Percentiles rank a stretch among this genome's conserved stretches.
phyloP scores from a whole-genome alignment of 805 yeast species.

The Saccharomycopsis javanensis region DNA sequence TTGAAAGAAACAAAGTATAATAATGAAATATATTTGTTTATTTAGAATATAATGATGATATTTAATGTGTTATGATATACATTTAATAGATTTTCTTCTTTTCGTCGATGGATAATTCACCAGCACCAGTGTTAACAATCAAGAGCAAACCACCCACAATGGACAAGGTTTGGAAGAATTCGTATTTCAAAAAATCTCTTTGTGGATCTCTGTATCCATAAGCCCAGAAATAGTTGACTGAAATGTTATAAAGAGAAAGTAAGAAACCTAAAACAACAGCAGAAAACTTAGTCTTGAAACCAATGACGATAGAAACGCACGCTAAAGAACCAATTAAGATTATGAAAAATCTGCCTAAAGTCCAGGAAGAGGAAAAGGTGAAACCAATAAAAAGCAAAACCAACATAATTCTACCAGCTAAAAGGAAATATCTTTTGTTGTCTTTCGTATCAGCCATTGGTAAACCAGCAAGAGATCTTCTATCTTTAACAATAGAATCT shows the following conservation, averaged over 20 bases:
- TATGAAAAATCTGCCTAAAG: slow-evolving; percentile 44
- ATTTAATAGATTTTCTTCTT: slow-evolving; percentile 80
- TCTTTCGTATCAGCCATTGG: slow-evolving; percentile 66
- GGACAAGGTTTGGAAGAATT: slow-evolving; percentile 87
- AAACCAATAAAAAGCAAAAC: slow-evolving; percentile 80
- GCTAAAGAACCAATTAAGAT: slow-evolving; percentile 61
- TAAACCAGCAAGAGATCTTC: slow-evolving; percentile 64
- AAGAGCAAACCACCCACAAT: slow-evolving; percentile 90
- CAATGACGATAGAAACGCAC: slow-evolving; percentile 74
- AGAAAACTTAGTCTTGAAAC: slow-evolving; percentile 85
- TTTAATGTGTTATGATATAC: not conserved
- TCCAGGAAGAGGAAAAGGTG: slow-evolving; percentile 67
- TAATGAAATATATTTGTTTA: not conserved
- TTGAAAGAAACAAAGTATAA: not conserved
- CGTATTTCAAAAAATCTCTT: slow-evolving; percentile 85
- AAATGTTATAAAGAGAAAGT: slow-evolving; percentile 64
- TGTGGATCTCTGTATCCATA: slow-evolving; percentile 58
- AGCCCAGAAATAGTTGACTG: slow-evolving; percentile 85
- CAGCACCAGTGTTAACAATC: slow-evolving; percentile 94
- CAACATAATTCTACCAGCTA: slow-evolving; percentile 82
- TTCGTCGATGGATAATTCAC: slow-evolving; percentile 85
- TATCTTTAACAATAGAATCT: slow-evolving; percentile 75
- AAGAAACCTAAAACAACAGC: slow-evolving; percentile 62
- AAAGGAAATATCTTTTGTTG: slow-evolving; percentile 65
- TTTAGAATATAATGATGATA: not conserved